Percentiles rank a stretch among this genome's conserved stretches.
Conservation (phyloP, 1,284 basidiomycete genomes). For the Cutaneotrichosporon cutaneum region DNA sequence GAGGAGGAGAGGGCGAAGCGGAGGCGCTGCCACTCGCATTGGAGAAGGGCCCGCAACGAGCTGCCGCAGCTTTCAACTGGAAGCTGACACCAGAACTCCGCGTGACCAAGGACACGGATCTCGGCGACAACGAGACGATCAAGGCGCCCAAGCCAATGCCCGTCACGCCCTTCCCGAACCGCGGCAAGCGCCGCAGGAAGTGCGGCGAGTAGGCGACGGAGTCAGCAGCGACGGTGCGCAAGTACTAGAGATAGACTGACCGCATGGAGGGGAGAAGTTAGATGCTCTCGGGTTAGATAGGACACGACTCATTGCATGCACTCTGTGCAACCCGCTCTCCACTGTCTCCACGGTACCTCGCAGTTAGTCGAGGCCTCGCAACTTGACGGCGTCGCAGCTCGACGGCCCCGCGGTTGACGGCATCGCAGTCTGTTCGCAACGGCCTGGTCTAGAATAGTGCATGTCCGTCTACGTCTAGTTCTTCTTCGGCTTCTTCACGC, state of each 20-base stretch:
- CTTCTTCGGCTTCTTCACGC: conserved; percentile 79
- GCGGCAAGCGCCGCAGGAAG: conserved; percentile 35
- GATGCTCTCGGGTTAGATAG: conserved; percentile 1
- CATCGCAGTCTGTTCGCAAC: too few species aligned
- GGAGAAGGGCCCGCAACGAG: too few species aligned
- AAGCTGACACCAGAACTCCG: conserved; percentile 42
- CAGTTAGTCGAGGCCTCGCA: too few species aligned
- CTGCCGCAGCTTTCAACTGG: not conserved
- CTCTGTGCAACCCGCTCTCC: not conserved
- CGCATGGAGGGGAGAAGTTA: too few species aligned
- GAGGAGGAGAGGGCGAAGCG: too few species aligned
- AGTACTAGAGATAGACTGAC: not conserved
- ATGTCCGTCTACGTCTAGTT: not conserved
- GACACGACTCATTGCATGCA: conserved; percentile 2
- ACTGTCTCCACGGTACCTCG: too few species aligned
- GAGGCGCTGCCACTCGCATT: too few species aligned
- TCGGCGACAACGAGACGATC: conserved; percentile 48
- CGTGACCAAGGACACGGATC: conserved; percentile 48
- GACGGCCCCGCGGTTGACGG: too few species aligned
- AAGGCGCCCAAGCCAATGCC: conserved; percentile 39
- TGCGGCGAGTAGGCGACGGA: conserved; percentile 23
- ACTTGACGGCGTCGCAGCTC: too few species aligned
- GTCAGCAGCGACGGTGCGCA: not conserved
- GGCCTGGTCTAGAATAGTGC: conserved; percentile 2
- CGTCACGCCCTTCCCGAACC: conserved; percentile 49